phyloP scores from a whole-genome alignment of 2,329 filamentous ascomycete species.

The Scedosporium boydii region DNA sequence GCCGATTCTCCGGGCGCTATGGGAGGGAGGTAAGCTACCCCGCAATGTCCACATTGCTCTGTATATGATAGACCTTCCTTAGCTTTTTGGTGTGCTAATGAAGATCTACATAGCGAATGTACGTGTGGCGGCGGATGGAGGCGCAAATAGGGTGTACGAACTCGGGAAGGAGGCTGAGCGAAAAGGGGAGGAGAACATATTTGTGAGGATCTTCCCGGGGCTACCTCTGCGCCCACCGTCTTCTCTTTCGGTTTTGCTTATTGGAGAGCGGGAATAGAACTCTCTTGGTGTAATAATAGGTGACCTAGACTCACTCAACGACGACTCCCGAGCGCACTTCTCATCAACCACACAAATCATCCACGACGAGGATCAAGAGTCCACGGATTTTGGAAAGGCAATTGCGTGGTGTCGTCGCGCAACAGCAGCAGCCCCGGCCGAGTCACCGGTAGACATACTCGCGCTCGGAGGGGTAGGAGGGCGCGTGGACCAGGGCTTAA shows the following conservation, averaged over 20 bases:
- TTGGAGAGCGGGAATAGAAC: conserved; percentile 25
- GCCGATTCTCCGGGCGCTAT: conserved; percentile 35
- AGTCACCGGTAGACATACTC: conserved; percentile 50
- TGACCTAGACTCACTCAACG: conserved; percentile 75
- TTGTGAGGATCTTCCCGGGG: conserved; percentile 21
- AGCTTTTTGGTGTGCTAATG: background rate
- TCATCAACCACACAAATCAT: conserved; percentile 52
- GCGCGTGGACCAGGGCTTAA: conserved; percentile 85
- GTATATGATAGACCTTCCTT: background rate
- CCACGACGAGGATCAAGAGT: conserved; percentile 69
- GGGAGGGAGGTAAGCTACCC: conserved; percentile 35
- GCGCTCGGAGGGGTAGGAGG: conserved; percentile 79
- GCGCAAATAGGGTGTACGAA: conserved; percentile 64
- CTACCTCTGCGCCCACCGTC: too few relatives aligned
- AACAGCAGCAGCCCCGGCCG: conserved; percentile 15
- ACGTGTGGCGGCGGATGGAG: conserved; percentile 80
- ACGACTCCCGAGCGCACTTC: conserved; percentile 58
- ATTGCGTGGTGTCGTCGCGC: conserved; percentile 45
- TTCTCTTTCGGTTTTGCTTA: background rate
- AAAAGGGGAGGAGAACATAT: conserved; percentile 11
- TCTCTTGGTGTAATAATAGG: conserved; percentile 70
- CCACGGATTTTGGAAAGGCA: conserved; percentile 86
- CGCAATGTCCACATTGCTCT: background rate
- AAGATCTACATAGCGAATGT: conserved; percentile 41
- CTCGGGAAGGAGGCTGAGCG: conserved; percentile 14